Conservation (phyloP, 352 stramenopile species). For the Pythium monospermum region DNA sequence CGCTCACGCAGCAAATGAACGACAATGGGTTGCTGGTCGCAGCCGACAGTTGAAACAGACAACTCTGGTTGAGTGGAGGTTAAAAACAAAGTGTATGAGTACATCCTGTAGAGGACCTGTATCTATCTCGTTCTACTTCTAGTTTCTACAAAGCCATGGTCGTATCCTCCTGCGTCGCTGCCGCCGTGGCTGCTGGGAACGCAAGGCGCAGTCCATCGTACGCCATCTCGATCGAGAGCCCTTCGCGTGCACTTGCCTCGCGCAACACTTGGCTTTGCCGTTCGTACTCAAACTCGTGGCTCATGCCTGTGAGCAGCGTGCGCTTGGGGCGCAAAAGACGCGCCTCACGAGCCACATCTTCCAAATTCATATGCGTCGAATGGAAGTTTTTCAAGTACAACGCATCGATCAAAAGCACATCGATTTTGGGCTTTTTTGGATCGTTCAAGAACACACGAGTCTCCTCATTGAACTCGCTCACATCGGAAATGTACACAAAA, state of each 20-base stretch:
- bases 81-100: too few relatives aligned
- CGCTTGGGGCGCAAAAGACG: conserved; percentile 53
- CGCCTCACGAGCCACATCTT: conserved; percentile 63
- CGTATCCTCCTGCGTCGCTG: too few relatives aligned
- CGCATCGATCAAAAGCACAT: conserved; percentile 81
- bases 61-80: too few relatives aligned
- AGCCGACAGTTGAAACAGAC: too few relatives aligned
- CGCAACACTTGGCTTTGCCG: conserved; percentile 38
- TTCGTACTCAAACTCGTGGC: conserved; percentile 79
- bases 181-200: conserved; percentile 25
- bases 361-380: conserved; percentile 83
- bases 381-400: conserved; percentile 74
- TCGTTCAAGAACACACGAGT: conserved; percentile 56
- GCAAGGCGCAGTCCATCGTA: conserved; percentile 67
- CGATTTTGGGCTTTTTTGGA: conserved; percentile 42
- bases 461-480: conserved; percentile 69
- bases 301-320: conserved; percentile 83
- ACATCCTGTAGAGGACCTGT: too few relatives aligned
- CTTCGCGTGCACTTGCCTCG: conserved; percentile 43
- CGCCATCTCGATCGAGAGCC: conserved; percentile 73
- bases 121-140: too few relatives aligned
- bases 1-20: not conserved
- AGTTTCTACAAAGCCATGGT: too few relatives aligned
- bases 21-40: not conserved
- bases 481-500: conserved; percentile 88